These are phyloP conservation scores for Nannizziopsis arthrosporioides DNA, from an alignment of 2,329 filamentous ascomycete genomes.

Conservation along the genomic window DNA sequence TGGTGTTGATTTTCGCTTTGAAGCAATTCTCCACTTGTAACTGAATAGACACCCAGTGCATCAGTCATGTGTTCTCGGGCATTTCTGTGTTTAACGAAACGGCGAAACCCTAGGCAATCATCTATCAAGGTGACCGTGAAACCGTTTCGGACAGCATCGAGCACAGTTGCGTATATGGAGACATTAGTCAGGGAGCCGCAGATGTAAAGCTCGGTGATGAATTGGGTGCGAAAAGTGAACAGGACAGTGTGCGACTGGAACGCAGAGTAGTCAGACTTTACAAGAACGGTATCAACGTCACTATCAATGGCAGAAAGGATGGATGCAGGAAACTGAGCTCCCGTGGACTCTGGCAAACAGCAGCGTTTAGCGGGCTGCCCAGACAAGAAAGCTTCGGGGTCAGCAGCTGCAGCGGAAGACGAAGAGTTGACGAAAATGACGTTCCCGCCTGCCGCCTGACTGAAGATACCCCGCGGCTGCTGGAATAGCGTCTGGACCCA, in stretches of 20 bases:
- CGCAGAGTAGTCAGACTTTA: slow-evolving; percentile 79
- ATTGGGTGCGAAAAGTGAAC: slow-evolving; percentile 64
- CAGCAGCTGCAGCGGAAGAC: slow-evolving; percentile 12
- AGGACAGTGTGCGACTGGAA: slow-evolving; percentile 66
- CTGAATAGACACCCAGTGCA: slow-evolving; percentile 59
- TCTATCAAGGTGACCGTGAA: slow-evolving; percentile 76
- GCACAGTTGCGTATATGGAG: slow-evolving; percentile 78
- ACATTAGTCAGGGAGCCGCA: slow-evolving; percentile 79
- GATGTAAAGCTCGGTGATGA: slow-evolving; percentile 80
- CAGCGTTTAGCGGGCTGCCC: slow-evolving; percentile 20
- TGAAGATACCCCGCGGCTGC: slow-evolving; percentile 46
- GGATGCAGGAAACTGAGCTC: slow-evolving; percentile 41
- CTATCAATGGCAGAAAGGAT: slow-evolving; percentile 41
- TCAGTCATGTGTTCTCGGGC: slow-evolving; percentile 61
- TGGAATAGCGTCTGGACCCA: slow-evolving; percentile 74
- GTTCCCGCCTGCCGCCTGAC: slow-evolving; percentile 39
- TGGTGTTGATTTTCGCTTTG: slow-evolving; percentile 30
- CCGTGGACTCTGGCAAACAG: slow-evolving; percentile 30
- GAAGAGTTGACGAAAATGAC: slow-evolving; percentile 29
- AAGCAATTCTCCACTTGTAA: slow-evolving; percentile 50
- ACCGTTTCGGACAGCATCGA: slow-evolving; percentile 81
- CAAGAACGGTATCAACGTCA: slow-evolving; percentile 42
- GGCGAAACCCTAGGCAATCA: slow-evolving; percentile 77
- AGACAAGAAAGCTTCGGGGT: slow-evolving; percentile 36
- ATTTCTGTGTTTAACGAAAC: slow-evolving; percentile 53